A percentile compares a stretch with the other conserved stretches of the same genome.
These are phyloP conservation scores for Coniferiporia weirii DNA, from an alignment of 1,284 basidiomycete genomes.

Conservation along the genomic window DNA sequence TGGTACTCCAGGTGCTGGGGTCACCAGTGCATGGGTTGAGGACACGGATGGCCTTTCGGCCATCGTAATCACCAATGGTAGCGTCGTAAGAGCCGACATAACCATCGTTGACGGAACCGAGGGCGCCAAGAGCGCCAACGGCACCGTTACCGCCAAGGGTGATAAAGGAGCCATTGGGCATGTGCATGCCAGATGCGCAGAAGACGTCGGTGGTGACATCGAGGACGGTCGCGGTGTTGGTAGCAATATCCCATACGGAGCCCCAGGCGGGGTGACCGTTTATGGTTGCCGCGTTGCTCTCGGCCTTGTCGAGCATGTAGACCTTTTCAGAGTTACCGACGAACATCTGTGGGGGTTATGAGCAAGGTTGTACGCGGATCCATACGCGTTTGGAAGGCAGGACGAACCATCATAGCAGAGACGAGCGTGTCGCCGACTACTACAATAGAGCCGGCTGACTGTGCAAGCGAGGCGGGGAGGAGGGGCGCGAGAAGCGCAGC, in stretches of 20 bases:
- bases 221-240: constrained; percentile 52
- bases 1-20: constrained; percentile 41
- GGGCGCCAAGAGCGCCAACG: constrained; percentile 65
- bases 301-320: constrained; percentile 45
- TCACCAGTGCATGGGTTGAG: constrained; percentile 66
- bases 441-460: constrained; percentile 20
- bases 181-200: constrained; percentile 72
- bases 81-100: constrained; percentile 50
- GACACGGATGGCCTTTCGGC: constrained; percentile 63
- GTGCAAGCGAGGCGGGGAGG: constrained; percentile 15
- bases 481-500: constrained; percentile 7
- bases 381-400: neutral
- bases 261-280: constrained; percentile 40
- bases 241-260: constrained; percentile 45
- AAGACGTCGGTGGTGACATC: constrained; percentile 78
- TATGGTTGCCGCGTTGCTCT: constrained; percentile 47
- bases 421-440: constrained; percentile 21
- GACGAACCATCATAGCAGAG: constrained; percentile 23
- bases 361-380: neutral
- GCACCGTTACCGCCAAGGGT: constrained; percentile 77
- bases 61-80: constrained; percentile 62
- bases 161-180: constrained; percentile 58
- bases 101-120: constrained; percentile 46
- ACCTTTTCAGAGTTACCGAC: constrained; percentile 39
- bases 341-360: constrained; percentile 34